Evolutionary conservation across 805 yeast species (phyloP).

Genomic region (Lipomyces spencermartinsiae): DNA sequence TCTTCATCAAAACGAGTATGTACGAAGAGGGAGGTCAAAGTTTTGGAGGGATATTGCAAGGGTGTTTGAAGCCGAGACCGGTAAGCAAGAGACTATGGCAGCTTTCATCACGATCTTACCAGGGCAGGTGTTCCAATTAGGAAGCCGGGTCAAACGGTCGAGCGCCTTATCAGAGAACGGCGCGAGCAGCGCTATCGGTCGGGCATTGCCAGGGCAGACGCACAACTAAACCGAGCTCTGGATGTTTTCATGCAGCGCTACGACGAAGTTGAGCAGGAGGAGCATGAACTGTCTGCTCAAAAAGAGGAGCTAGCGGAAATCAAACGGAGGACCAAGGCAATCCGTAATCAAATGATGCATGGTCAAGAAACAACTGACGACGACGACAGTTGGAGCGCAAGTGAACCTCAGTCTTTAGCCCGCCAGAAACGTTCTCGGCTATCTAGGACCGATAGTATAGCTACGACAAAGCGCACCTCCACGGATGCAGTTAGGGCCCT

Average conservation of each 20-base stretch:
- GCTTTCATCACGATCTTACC: neutral
- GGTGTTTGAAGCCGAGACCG: neutral
- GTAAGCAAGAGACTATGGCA: neutral
- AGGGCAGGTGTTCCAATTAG: conserved; percentile 3
- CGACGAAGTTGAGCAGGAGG: neutral
- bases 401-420: neutral
- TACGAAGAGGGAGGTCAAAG: too few relatives aligned
- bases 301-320: neutral
- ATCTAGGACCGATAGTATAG: neutral
- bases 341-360: neutral
- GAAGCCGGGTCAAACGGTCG: conserved; percentile 4
- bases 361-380: neutral
- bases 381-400: neutral
- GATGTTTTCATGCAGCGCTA: conserved; percentile 5
- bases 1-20: too few relatives aligned
- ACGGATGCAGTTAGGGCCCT: neutral
- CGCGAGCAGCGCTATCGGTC: conserved; percentile 5
- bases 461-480: neutral
- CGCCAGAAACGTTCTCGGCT: neutral
- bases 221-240: conserved; percentile 2
- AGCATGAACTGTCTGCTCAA: neutral
- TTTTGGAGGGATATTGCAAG: neutral
- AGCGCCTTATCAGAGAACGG: neutral
- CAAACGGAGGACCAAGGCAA: neutral
- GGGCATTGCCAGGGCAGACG: neutral